Conservation (phyloP, 129 eudicot species). For the Arctium lappa region DNA sequence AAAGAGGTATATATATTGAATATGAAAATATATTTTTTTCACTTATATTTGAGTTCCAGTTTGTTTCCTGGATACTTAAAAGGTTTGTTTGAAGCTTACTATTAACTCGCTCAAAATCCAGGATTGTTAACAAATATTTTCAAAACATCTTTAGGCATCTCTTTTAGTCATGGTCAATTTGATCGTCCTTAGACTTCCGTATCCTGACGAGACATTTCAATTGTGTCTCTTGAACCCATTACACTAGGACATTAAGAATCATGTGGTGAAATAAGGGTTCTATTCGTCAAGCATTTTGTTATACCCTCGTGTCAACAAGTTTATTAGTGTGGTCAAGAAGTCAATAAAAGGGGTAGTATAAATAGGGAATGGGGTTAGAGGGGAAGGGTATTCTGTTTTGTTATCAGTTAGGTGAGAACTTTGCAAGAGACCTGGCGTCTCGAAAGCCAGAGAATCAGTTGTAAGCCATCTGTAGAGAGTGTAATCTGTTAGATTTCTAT, state of each 20-base stretch:
- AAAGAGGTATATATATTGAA: conserved; percentile 62
- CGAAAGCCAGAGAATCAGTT: no score
- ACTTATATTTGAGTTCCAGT: not conserved
- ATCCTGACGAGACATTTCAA: not conserved
- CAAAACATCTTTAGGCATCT: not conserved
- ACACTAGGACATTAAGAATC: not conserved
- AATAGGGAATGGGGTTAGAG: no score
- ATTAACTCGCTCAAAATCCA: not conserved
- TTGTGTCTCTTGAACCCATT: not conserved
- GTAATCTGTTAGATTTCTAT: no score
- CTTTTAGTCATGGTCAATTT: not conserved
- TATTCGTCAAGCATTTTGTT: no score
- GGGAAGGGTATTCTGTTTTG: no score
- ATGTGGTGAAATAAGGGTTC: not conserved
- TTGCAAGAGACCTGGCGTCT: no score
- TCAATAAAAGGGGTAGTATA: no score
- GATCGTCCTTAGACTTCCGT: not conserved
- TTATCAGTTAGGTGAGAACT: no score
- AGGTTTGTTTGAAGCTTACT: not conserved
- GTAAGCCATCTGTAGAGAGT: no score
- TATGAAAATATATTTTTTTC: not conserved
- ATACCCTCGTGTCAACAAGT: no score
- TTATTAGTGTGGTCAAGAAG: no score
- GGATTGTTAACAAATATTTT: not conserved
- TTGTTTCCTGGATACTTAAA: conserved; percentile 2